phyloP scores from a whole-genome alignment of 106 monocot species.

The Apostasia shenzhenica region DNA sequence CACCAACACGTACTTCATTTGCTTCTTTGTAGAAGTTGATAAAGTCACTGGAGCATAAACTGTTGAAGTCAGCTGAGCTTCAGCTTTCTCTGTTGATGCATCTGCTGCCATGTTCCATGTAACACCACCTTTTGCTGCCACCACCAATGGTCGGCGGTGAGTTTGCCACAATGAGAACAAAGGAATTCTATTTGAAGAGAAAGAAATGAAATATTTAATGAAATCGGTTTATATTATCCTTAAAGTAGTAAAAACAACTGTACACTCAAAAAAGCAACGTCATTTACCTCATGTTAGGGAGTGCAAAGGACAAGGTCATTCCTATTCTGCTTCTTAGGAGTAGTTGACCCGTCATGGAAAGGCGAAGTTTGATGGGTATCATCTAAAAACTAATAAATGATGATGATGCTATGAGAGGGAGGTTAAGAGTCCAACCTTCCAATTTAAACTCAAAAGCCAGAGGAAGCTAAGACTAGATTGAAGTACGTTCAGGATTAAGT shows the following conservation, averaged over 20 bases:
- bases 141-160: too few relatives aligned
- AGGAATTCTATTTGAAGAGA: too few relatives aligned
- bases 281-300: not conserved
- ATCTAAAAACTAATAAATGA: constrained; percentile 2
- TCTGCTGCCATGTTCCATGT: not conserved
- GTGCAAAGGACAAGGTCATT: not conserved
- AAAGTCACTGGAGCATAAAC: not conserved
- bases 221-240: too few relatives aligned
- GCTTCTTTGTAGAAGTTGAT: not conserved
- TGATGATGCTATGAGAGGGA: not conserved
- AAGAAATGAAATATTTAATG: too few relatives aligned
- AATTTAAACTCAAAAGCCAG: too few relatives aligned
- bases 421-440: too few relatives aligned
- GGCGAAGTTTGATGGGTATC: not conserved
- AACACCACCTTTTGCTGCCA: not conserved
- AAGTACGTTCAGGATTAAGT: too few relatives aligned
- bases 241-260: too few relatives aligned
- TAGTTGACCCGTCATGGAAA: not conserved
- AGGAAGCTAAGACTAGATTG: too few relatives aligned
- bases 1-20: constrained; percentile 62
- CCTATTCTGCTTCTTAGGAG: not conserved
- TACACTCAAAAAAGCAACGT: too few relatives aligned
- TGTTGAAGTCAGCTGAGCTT: not conserved
- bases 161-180: too few relatives aligned
- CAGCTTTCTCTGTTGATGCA: not conserved